Percentiles rank a stretch among this genome's conserved stretches.
Conservation (phyloP, 805 yeast species). For the Yueomyces sinensis region DNA sequence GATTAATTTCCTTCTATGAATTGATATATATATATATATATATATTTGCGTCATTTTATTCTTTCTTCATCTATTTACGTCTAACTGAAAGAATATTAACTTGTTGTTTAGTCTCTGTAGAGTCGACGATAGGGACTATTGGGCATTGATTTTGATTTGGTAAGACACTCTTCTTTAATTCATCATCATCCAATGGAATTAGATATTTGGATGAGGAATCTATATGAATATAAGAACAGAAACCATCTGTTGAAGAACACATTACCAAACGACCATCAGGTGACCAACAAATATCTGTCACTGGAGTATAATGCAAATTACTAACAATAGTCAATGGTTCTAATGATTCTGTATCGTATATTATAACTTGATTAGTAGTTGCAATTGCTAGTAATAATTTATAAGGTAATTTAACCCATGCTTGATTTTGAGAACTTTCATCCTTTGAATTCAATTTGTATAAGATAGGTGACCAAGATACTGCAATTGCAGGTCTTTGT, state of each 20-base stretch:
- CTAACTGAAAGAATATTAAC: neutral
- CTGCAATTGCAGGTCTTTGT: slow-evolving; percentile 72
- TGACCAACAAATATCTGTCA: slow-evolving; percentile 84
- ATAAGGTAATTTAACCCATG: slow-evolving; percentile 49
- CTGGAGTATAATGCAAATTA: slow-evolving; percentile 75
- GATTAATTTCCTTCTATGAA: no score
- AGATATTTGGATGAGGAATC: no score
- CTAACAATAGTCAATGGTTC: slow-evolving; percentile 62
- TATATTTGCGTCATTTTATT: no score
- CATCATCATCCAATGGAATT: neutral
- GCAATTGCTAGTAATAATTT: slow-evolving; percentile 87
- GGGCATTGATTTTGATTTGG: neutral
- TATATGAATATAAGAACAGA: slow-evolving; percentile 49
- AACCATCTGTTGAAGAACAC: slow-evolving; percentile 84
- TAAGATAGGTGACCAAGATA: slow-evolving; percentile 58
- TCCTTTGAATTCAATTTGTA: slow-evolving; percentile 24
- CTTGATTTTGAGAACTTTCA: slow-evolving; percentile 3
- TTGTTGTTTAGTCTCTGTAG: neutral
- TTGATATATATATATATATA: no score
- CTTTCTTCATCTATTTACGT: neutral
- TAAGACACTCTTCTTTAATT: neutral
- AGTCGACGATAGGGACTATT: neutral
- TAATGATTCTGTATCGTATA: slow-evolving; percentile 66
- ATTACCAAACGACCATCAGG: slow-evolving; percentile 57
- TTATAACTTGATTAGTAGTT: slow-evolving; percentile 68